These are phyloP conservation scores for Microdochium paspali DNA, from an alignment of 2,329 filamentous ascomycete species.

Conservation along the genomic window DNA sequence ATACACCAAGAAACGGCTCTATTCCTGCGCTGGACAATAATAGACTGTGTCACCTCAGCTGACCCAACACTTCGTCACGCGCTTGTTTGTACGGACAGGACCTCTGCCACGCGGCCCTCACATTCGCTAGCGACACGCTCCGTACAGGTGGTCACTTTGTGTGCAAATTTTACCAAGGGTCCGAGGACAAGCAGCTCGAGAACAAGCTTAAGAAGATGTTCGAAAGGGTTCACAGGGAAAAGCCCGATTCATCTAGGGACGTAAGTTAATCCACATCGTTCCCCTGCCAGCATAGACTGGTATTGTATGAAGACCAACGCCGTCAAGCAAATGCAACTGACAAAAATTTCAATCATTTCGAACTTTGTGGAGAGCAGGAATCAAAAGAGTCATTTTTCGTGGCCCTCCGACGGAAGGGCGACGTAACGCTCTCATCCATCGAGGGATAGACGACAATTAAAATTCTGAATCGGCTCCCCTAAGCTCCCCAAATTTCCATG, in stretches of 20 bases:
- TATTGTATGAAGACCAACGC: too few relatives aligned
- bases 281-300: too few relatives aligned
- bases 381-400: conserved; percentile 85
- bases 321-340: too few relatives aligned
- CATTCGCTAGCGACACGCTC: conserved; percentile 78
- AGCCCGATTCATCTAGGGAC: conserved; percentile 81
- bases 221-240: conserved; percentile 70
- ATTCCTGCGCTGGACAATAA: too few relatives aligned
- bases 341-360: background rate
- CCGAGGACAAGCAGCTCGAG: conserved; percentile 76
- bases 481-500: too few relatives aligned
- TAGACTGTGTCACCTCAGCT: too few relatives aligned
- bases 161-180: conserved; percentile 94
- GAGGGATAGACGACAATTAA: too few relatives aligned
- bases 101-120: conserved; percentile 75
- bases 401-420: conserved; percentile 56
- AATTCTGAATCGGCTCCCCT: too few relatives aligned
- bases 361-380: conserved; percentile 42
- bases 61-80: too few relatives aligned
- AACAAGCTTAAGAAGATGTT: conserved; percentile 68
- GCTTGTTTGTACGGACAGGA: conserved; percentile 49
- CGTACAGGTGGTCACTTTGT: conserved; percentile 80
- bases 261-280: too few relatives aligned
- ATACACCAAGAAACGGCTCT: too few relatives aligned
- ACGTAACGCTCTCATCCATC: conserved; percentile 19